These are phyloP conservation scores for Cercospora berteroae DNA, from an alignment of 2,329 filamentous ascomycete species.

Conservation along the genomic window DNA sequence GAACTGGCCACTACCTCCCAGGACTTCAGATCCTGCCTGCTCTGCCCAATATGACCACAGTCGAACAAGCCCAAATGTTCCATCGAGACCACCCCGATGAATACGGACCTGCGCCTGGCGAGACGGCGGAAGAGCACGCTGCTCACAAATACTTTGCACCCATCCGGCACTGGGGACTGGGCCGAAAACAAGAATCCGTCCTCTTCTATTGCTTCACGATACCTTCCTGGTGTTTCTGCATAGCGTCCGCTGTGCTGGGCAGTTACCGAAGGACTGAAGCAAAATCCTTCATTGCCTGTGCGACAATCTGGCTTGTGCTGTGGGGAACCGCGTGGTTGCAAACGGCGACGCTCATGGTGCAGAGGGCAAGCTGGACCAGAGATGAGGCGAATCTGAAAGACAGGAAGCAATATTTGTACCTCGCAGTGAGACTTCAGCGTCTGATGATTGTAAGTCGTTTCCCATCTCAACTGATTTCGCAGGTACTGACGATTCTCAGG, in stretches of 20 bases:
- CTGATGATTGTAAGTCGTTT: slow-evolving; percentile 33
- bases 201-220: slow-evolving; percentile 35
- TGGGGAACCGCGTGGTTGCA: slow-evolving; percentile 37
- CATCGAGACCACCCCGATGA: slow-evolving; percentile 18
- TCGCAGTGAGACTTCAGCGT: slow-evolving; percentile 35
- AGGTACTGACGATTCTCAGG: slow-evolving; percentile 24
- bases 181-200: slow-evolving; percentile 25
- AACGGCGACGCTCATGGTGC: slow-evolving; percentile 36
- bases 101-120: slow-evolving; percentile 28
- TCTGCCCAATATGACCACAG: slow-evolving; percentile 18
- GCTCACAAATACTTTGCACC: slow-evolving; percentile 26
- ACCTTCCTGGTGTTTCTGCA: slow-evolving; percentile 32
- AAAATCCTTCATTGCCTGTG: slow-evolving; percentile 29
- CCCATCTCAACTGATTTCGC: no score
- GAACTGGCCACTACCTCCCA: not conserved
- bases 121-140: slow-evolving; percentile 33
- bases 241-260: slow-evolving; percentile 32
- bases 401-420: slow-evolving; percentile 34
- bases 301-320: slow-evolving; percentile 31
- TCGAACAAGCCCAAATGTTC: slow-evolving; percentile 19
- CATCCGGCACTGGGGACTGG: slow-evolving; percentile 34
- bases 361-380: slow-evolving; percentile 37
- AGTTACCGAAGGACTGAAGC: slow-evolving; percentile 24
- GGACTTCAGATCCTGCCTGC: not conserved
- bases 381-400: slow-evolving; percentile 36